Evolutionary conservation across 2,329 filamentous ascomycete genomes (phyloP), one percentile per base, ranked within the genome.

Genomic region (Hymenoscyphus repandus): DNA sequence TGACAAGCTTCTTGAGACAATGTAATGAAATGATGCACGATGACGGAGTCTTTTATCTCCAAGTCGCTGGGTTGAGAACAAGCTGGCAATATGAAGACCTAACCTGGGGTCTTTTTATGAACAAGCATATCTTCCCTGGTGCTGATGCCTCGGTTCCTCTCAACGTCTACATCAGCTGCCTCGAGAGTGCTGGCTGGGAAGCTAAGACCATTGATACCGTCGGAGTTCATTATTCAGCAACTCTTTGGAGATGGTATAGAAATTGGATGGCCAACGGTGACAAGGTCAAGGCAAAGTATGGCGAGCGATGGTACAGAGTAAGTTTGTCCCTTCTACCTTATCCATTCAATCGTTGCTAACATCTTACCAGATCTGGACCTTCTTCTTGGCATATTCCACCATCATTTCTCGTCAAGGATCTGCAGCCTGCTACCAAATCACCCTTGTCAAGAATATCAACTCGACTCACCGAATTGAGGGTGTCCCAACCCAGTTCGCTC

Each of bases 51-150:
- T 95, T 97, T 77, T 96, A 93, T 80, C 79, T 97, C 54, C 93
- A 97, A 72, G 90, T 95, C 63, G 90, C 92, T 63, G 93, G 93
- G 73, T 80, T 99, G 55, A 86, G 93, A 63, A 95, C 95, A 76
- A 77, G 80, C 58, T 97, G 93, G 93, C 93, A 97, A 72, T 97
- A 96, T 67, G 91, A 97, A 77, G 92, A 97, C 73, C 80, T 96
- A 46, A 88, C 92, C 70, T 97, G 93, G 93, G 93, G 93, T 69
- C 80, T 97, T 42, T 97, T 96, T 80, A 95, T 97, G 90, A 97
- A 97, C 85, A 96, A 96, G 77, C 96, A 97, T 72, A 79, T 97
- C 70, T 97, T 97, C 81, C 93, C 91, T 32, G 93, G 93, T 68
- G 93, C 93, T 46, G 93, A 97, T 68, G 93, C 93, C 47, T 95